Base-by-base conservation (phyloP, 805 yeast genomes). In the Torulaspora quercuum region DNA sequence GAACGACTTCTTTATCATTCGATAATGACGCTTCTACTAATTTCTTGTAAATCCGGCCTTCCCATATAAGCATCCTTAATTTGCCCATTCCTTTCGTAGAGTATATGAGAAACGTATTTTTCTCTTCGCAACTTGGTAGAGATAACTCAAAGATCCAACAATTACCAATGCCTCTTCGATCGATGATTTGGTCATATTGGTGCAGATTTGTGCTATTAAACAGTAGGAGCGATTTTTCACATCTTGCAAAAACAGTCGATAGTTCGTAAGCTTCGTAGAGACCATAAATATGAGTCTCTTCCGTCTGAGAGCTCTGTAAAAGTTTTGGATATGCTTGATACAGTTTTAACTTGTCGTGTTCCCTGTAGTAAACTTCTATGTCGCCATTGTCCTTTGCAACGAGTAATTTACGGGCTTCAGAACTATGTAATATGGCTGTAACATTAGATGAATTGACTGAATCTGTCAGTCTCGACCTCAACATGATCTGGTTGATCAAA, bases 161-260 rank as follows among this genome's bases (percentile, higher is more conserved):
- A 28, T 48, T 29, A 3, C 39, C 39, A 8, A 57, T 53, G 4
- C 63, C 61, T 23, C 62, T 44, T 23, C 51, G 53, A 37, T 60
- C 65, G 10, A 51, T 44, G 7, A 60, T 50, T 37, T 49, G 45
- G 36, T 60, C 65, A 41, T 53, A 60, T n/a, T 50, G 46, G 20
- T 50, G 55, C 37, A 60, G 40, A 33, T 59, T 60, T 2, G 56
- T 44, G 33, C 59, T 48, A 35, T 57, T 58, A 17, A 59, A 41
- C 19, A 60, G 25, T 3, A 51, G 42, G 3, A 59, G 33, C 8
- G 48, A 44, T 25, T 48, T 52, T 12, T 50, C 50, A 33, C 55
- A 53, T 32, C 47, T 45, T 5, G 53, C 55, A 36, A 60, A 57
- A 1, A 60, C 50, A 1, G 63, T 60, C 1, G 52, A 45, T 15